Percentiles rank a stretch among this genome's conserved stretches.
Evolutionary conservation across 2,329 filamentous ascomycete species (phyloP).

Genomic region (Truncatella angustata): DNA sequence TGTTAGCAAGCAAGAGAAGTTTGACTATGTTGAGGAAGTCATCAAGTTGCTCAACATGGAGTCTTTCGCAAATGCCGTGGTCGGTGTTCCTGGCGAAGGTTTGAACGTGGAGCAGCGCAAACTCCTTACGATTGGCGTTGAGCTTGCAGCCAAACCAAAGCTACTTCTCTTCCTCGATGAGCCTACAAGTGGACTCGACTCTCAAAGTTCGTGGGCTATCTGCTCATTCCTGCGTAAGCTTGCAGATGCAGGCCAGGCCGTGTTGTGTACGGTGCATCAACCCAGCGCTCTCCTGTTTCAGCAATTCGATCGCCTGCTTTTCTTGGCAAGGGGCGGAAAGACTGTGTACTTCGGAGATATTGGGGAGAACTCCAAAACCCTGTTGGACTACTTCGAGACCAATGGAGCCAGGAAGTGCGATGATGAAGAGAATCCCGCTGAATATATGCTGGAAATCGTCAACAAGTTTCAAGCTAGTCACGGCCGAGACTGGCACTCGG

Average conservation of each 20-base stretch:
- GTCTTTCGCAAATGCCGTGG: constrained; percentile 65
- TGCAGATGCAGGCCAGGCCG: constrained; percentile 39
- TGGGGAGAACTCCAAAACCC: constrained; percentile 44
- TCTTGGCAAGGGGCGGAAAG: constrained; percentile 51
- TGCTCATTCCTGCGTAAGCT: constrained; percentile 65
- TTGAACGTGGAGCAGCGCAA: constrained; percentile 40
- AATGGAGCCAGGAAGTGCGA: constrained; percentile 54
- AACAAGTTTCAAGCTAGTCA: constrained; percentile 45
- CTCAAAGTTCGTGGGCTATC: constrained; percentile 72
- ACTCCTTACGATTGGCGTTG: constrained; percentile 70
- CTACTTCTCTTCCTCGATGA: constrained; percentile 73
- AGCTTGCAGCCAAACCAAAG: constrained; percentile 69
- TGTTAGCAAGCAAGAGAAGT: constrained; percentile 58
- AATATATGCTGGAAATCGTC: constrained; percentile 56
- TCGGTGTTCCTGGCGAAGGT: constrained; percentile 67
- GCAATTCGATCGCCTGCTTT: constrained; percentile 49
- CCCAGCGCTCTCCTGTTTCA: constrained; percentile 39
- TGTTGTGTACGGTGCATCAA: constrained; percentile 44
- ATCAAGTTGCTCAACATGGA: constrained; percentile 68
- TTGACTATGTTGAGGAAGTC: constrained; percentile 65
- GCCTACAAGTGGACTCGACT: constrained; percentile 72
- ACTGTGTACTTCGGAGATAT: constrained; percentile 59
- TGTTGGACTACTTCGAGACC: constrained; percentile 56
- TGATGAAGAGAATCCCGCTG: constrained; percentile 58
- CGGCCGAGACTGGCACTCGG: constrained; percentile 30